Evolutionary conservation across 768 basidiomycete species (phyloP), one percentile per base, ranked within the genome.

Genomic region (Calvatia gigantea): DNA sequence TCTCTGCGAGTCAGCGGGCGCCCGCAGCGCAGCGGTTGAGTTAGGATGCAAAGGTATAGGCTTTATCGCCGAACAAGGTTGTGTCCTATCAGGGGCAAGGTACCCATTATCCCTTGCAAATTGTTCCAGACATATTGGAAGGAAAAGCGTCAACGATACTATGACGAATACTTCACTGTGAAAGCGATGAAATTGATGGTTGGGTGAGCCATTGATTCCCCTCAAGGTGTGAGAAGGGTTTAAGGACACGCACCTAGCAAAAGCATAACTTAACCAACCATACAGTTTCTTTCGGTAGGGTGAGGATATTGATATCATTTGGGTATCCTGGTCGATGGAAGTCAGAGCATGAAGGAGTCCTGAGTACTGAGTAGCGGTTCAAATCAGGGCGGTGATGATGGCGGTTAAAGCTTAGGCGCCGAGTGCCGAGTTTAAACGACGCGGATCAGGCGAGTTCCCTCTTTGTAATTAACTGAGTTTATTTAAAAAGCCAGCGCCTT

Each of bases 51-150:
- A 4, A 61, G 47, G 27, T 47, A 52, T 43, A 3, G 67, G 58
- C 6, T 57, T 60, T 2, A 62, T 28, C 4, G 58, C 17, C 8
- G 73, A 69, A 65, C 94, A 96, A 4, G 80, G 83, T n/a, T 71
- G 58, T 0, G 73, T 79, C 59, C 79, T 80, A 54, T 88, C 88
- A 0, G 91, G 91, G 15, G 86, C 72, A 1, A 91, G 67, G 62
- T 77, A 90, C 0, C 94, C 94, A 67, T 94, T 91, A 70, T 94
- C 92, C 57, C 92, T 72, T 2, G 94, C 94, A 60, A 94, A 92
- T 69, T 95, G 94, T 67, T 90, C 89, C 6, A 91, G 73, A 65
- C 86, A 89, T 61, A 93, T 88, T 2, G 91, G 90, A 1, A 93
- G 76, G 64, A 93, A 92, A 21, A 92, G 76, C 0, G 89, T 89